Percentiles rank a stretch among this genome's conserved stretches.
phyloP scores from a whole-genome alignment of 1,284 basidiomycete genomes.

The Tremellales sp. region DNA sequence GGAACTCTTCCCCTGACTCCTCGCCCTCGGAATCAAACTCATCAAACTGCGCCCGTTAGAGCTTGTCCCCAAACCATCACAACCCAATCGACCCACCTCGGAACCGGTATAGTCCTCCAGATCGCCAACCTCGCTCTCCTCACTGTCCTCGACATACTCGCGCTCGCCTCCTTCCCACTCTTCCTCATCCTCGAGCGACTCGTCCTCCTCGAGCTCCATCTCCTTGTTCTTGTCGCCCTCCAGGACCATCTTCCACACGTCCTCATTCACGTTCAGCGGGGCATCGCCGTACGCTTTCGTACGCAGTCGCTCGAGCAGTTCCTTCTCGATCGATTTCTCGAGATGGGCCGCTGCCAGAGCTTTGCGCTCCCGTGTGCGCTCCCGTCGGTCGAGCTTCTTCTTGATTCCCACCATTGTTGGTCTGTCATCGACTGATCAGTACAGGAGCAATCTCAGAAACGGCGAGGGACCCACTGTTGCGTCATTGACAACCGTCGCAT shows the following conservation, averaged over 20 bases:
- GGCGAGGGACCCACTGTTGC: conserved; percentile 65
- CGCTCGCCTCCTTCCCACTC: conserved; percentile 53
- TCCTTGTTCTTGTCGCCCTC: conserved; percentile 64
- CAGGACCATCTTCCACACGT: conserved; percentile 86
- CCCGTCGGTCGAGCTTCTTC: conserved; percentile 95
- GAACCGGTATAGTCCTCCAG: conserved; percentile 58
- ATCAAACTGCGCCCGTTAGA: conserved; percentile 31
- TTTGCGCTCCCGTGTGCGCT: conserved; percentile 88
- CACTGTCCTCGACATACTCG: conserved; percentile 76
- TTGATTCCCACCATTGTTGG: conserved; percentile 92
- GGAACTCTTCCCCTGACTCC: conserved; percentile 40
- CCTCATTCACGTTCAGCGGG: conserved; percentile 97
- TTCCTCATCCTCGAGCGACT: conserved; percentile 51
- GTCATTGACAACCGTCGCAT: conserved; percentile 86
- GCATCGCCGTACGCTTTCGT: conserved; percentile 97
- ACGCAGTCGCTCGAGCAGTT: conserved; percentile 90
- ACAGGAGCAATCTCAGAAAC: conserved; percentile 5
- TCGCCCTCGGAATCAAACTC: conserved; percentile 45
- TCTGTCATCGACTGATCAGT: conserved; percentile 50
- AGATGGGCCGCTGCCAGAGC: conserved; percentile 90
- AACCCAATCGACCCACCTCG: conserved; percentile 29
- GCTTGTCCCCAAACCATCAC: background rate
- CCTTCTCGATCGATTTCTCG: conserved; percentile 92
- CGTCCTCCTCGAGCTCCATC: conserved; percentile 50
- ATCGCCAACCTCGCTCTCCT: conserved; percentile 52